These are phyloP conservation scores for Aureobasidium sp. DNA, from an alignment of 2,329 filamentous ascomycete species.

Conservation along the genomic window DNA sequence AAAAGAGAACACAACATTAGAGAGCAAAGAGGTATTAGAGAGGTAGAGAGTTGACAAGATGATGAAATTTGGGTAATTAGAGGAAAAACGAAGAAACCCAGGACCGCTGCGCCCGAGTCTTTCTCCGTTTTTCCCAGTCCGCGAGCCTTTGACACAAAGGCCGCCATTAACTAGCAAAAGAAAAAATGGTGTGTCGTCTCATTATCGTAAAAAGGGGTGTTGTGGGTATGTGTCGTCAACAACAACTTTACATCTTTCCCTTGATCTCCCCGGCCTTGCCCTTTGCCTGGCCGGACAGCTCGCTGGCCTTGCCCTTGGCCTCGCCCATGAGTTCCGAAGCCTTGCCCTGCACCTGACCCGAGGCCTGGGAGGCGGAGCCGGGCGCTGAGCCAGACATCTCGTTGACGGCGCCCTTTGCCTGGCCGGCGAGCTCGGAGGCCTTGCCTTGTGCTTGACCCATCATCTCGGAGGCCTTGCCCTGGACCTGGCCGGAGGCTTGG, in stretches of 20 bases:
- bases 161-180: neutral
- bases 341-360: conserved; percentile 23
- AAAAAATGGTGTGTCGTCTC: neutral
- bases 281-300: conserved; percentile 31
- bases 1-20: neutral
- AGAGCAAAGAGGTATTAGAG: neutral
- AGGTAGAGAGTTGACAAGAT: neutral
- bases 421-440: conserved; percentile 25
- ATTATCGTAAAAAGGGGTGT: neutral
- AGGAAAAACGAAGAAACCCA: neutral
- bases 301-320: conserved; percentile 31
- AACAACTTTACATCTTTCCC: conserved; percentile 17
- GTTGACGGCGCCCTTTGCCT: conserved; percentile 33
- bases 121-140: too few relatives aligned
- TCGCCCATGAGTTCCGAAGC: conserved; percentile 29
- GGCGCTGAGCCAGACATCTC: conserved; percentile 33
- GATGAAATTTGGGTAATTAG: neutral
- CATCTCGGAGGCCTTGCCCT: conserved; percentile 32
- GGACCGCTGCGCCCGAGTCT: too few relatives aligned
- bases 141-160: too few relatives aligned
- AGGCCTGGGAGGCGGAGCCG: conserved; percentile 19
- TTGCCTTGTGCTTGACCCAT: conserved; percentile 29
- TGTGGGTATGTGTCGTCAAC: neutral
- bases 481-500: conserved; percentile 22
- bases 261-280: conserved; percentile 28